Conservation (phyloP, 768 basidiomycete species). For the Grammothele lineata region DNA sequence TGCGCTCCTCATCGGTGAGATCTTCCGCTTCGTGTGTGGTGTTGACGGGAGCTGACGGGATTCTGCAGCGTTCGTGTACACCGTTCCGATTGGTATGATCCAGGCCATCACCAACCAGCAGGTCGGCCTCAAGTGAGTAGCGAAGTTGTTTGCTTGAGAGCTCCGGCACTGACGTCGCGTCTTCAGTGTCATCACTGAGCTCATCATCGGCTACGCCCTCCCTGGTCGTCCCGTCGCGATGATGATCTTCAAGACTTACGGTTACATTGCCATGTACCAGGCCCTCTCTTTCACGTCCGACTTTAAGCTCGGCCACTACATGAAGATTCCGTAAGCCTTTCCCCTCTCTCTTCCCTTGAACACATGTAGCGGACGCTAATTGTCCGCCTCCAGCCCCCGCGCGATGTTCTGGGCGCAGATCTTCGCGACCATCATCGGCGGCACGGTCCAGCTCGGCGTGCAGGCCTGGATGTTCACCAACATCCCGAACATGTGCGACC, state of each 20-base stretch:
- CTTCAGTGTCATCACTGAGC: constrained; percentile 78
- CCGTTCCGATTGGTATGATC: constrained; percentile 54
- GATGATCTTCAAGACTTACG: constrained; percentile 87
- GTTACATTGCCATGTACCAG: constrained; percentile 68
- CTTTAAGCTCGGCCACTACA: constrained; percentile 71
- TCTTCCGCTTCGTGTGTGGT: not conserved
- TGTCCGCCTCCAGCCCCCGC: constrained; percentile 37
- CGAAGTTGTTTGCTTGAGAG: constrained; percentile 15
- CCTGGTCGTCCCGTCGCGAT: constrained; percentile 77
- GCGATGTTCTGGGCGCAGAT: constrained; percentile 72
- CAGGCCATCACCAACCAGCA: constrained; percentile 79
- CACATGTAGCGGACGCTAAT: not conserved
- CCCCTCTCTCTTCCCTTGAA: not conserved
- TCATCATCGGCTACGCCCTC: constrained; percentile 75
- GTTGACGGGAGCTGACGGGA: not conserved
- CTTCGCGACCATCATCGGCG: constrained; percentile 61
- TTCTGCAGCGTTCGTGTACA: constrained; percentile 34
- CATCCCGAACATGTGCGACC: constrained; percentile 55
- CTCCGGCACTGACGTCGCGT: not conserved
- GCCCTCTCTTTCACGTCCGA: constrained; percentile 68
- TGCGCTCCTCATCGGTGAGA: constrained; percentile 55
- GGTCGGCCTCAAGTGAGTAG: constrained; percentile 66
- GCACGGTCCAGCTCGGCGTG: constrained; percentile 71
- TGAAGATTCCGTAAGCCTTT: constrained; percentile 53
- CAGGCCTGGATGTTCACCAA: constrained; percentile 77